These are phyloP conservation scores for Apiospora sp. DNA, from an alignment of 2,329 filamentous ascomycete species.

Conservation along the genomic window DNA sequence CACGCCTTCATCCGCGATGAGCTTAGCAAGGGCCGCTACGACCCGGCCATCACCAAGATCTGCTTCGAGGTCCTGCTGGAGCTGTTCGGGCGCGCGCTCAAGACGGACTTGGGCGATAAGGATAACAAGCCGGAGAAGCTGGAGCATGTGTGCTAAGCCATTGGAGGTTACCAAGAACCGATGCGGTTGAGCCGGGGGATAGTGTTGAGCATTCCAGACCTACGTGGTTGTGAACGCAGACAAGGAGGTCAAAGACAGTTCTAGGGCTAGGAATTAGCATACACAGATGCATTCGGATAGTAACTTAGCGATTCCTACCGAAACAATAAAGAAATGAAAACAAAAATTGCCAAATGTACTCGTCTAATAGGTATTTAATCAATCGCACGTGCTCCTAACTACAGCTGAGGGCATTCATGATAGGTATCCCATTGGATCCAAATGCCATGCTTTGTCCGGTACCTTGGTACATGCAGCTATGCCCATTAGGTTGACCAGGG, in stretches of 20 bases:
- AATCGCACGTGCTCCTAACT: background rate
- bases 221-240: background rate
- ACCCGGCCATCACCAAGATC: conserved; percentile 83
- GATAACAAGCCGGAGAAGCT: conserved; percentile 68
- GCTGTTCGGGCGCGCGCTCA: conserved; percentile 80
- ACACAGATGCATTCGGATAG: background rate
- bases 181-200: background rate
- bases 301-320: background rate
- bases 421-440: background rate
- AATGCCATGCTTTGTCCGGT: background rate
- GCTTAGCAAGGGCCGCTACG: conserved; percentile 91
- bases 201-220: background rate
- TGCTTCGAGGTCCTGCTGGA: conserved; percentile 93
- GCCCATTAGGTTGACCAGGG: conserved; percentile 4
- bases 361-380: background rate
- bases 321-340: background rate
- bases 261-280: background rate
- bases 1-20: conserved; percentile 96
- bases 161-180: background rate
- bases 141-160: conserved; percentile 75
- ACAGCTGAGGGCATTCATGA: background rate
- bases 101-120: conserved; percentile 77
- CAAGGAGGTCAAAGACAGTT: background rate
- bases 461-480: conserved; percentile 12
- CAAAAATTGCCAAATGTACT: background rate